Base-by-base conservation (phyloP, 352 stramenopile species). In the Pythium rishiriense region DNA sequence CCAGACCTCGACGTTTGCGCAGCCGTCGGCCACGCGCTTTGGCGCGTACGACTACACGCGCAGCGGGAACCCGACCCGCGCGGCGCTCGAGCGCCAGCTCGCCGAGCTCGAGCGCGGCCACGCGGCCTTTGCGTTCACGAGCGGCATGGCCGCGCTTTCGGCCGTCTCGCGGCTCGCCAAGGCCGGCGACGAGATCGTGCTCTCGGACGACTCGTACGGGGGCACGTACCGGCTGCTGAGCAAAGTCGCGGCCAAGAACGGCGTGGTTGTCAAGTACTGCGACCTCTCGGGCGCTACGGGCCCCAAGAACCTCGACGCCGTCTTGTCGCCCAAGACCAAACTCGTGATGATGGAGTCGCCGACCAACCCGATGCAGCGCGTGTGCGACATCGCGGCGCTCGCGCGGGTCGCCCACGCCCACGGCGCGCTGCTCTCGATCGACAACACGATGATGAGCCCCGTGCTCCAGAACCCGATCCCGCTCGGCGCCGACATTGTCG, bases 361-460 rank as follows among this genome's bases (percentile, higher is more conserved):
- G 6, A 98, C 96, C 2, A 99, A 99, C 74, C 97, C 96, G 11
- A 98, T 96, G 77, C 86, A 98, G 64, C 90, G 96, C 66, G 87
- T 99, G 41, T 95, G 88, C 52, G 92, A 98, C 80, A 98, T 99
- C 65, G 62, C 73, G 45, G 75, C 73, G 25, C 77, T 98, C 22
- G 82, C 87, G 12, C 70, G 79, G 35, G 68, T 93, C 21, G 87
- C 94, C 2, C 93, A 98, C 57, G 69, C 75, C 1, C 72, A 96
- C 19, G 85, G 83, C 26, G 75, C 83, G 14, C 58, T 97, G 37
- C 69, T 98, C 22, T 96, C 88, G 28, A 94, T 98, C 12, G 97
- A 99, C 76, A 98, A 98, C 78, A 99, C 96, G 8, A 98, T 98
- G 80, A 94, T 98, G 75, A 96, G 85, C 33, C 96, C 96, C n/a